Percentiles rank a stretch among this genome's conserved stretches.
Evolutionary conservation across 176 grass and related monocot species (phyloP).

Genomic region (Echinochloa phyllopogon): DNA sequence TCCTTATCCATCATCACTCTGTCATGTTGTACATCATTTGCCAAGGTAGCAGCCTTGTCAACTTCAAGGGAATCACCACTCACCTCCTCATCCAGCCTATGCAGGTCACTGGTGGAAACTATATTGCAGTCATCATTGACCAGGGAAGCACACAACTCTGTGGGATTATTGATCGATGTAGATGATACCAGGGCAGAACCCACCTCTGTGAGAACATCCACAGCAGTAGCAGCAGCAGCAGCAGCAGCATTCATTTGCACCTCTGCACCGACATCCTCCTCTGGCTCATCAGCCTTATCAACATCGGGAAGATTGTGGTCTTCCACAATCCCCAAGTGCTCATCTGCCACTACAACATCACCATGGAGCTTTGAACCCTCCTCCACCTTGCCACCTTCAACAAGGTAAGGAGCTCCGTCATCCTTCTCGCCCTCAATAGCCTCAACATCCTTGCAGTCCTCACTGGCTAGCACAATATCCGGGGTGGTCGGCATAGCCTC

Average conservation of each 20-base stretch:
- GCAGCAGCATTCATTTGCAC: constrained; percentile 5
- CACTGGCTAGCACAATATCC: constrained; percentile 1
- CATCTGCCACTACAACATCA: constrained; percentile 25
- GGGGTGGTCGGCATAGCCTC: constrained; percentile 37
- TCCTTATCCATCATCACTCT: constrained; percentile 23
- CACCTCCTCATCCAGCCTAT: constrained; percentile 28
- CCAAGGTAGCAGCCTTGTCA: not conserved
- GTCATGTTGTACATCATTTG: constrained; percentile 29
- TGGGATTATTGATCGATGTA: not conserved
- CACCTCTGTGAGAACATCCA: constrained; percentile 1
- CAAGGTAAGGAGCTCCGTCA: constrained; percentile 9
- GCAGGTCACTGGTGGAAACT: not conserved
- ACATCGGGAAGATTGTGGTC: not conserved
- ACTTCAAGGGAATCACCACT: not conserved
- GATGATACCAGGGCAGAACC: constrained; percentile 20
- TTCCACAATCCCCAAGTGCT: not conserved
- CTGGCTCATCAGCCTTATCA: constrained; percentile 8
- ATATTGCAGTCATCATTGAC: constrained; percentile 19
- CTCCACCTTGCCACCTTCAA: constrained; percentile 29
- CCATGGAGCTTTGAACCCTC: not conserved
- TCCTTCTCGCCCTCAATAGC: constrained; percentile 13
- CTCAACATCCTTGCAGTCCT: constrained; percentile 21
- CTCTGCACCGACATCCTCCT: constrained; percentile 1
- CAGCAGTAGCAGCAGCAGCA: not conserved
- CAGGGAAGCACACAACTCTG: not conserved